Conservation (phyloP, 176 grass and related monocot species). For the Cocos nucifera region DNA sequence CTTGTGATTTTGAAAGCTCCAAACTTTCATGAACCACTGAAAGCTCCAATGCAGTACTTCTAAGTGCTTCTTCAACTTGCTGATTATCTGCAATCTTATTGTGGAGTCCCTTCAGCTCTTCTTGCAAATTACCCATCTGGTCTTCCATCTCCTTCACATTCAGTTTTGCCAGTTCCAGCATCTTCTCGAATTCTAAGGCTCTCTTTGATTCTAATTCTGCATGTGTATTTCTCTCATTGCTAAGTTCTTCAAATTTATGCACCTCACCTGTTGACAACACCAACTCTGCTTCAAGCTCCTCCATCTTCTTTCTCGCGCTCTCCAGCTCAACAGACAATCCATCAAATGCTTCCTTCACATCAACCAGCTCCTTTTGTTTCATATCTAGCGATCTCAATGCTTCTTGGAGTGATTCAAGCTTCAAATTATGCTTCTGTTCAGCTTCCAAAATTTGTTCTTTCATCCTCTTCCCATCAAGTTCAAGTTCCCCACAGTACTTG, state of each 20-base stretch:
- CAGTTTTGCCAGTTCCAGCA: slow-evolving; percentile 44
- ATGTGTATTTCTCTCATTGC: slow-evolving; percentile 49
- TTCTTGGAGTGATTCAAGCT: slow-evolving; percentile 59
- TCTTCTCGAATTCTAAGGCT: slow-evolving; percentile 57
- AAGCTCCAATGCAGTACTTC: slow-evolving; percentile 44
- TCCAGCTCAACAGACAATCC: slow-evolving; percentile 42
- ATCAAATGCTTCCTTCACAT: slow-evolving; percentile 39
- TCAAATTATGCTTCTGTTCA: slow-evolving; percentile 59
- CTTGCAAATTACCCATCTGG: slow-evolving; percentile 48
- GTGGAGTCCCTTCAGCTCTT: slow-evolving; percentile 51
- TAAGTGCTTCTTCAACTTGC: slow-evolving; percentile 55
- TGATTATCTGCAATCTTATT: slow-evolving; percentile 41
- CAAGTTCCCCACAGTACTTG: slow-evolving; percentile 61
- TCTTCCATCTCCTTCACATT: slow-evolving; percentile 75
- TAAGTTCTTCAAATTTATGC: slow-evolving; percentile 54
- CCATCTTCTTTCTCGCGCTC: slow-evolving; percentile 41
- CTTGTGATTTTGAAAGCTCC: slow-evolving; percentile 52
- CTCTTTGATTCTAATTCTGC: slow-evolving; percentile 56
- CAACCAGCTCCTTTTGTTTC: slow-evolving; percentile 60
- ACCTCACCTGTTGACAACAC: slow-evolving; percentile 38
- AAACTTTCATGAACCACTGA: slow-evolving; percentile 50
- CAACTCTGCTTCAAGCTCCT: slow-evolving; percentile 46
- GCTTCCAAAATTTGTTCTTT: slow-evolving; percentile 51
- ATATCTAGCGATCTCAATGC: slow-evolving; percentile 37
- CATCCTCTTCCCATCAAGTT: slow-evolving; percentile 44